These are phyloP conservation scores for Colletotrichum liriopes DNA, from an alignment of 2,329 filamentous ascomycete genomes.

Conservation along the genomic window DNA sequence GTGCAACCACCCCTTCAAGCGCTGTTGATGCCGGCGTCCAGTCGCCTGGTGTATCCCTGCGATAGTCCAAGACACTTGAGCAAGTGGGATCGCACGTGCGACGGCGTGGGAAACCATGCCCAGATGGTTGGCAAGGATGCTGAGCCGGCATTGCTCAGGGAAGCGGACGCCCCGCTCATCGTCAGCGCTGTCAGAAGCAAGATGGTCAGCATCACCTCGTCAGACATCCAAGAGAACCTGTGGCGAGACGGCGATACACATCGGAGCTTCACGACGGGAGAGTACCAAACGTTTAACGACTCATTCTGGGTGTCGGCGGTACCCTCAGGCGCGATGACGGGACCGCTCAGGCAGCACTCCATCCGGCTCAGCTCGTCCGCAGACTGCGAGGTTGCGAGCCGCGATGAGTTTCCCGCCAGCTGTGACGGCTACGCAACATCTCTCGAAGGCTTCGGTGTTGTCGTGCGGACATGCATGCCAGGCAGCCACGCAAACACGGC, in stretches of 20 bases:
- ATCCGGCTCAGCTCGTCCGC: slow-evolving; percentile 38
- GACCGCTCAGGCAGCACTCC: slow-evolving; percentile 39
- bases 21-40: slow-evolving; percentile 31
- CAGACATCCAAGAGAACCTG: slow-evolving; percentile 36
- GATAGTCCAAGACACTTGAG: slow-evolving; percentile 19
- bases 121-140: slow-evolving; percentile 34
- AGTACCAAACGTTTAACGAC: slow-evolving; percentile 28
- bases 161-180: slow-evolving; percentile 14
- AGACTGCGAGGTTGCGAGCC: slow-evolving; percentile 15
- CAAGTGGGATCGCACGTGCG: slow-evolving; percentile 35
- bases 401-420: slow-evolving; percentile 29
- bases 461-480: slow-evolving; percentile 35
- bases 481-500: not conserved
- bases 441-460: slow-evolving; percentile 34
- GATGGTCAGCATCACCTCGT: slow-evolving; percentile 32
- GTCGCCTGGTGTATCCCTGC: slow-evolving; percentile 33
- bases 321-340: slow-evolving; percentile 32
- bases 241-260: slow-evolving; percentile 35
- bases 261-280: slow-evolving; percentile 29
- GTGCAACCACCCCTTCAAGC: slow-evolving; percentile 37
- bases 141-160: slow-evolving; percentile 29
- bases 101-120: slow-evolving; percentile 3
- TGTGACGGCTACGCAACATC: slow-evolving; percentile 35
- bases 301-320: slow-evolving; percentile 41
- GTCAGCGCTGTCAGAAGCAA: slow-evolving; percentile 18